Evolutionary conservation across 306 rosid species (phyloP).

Genomic region (Pterocarpus santalinus): DNA sequence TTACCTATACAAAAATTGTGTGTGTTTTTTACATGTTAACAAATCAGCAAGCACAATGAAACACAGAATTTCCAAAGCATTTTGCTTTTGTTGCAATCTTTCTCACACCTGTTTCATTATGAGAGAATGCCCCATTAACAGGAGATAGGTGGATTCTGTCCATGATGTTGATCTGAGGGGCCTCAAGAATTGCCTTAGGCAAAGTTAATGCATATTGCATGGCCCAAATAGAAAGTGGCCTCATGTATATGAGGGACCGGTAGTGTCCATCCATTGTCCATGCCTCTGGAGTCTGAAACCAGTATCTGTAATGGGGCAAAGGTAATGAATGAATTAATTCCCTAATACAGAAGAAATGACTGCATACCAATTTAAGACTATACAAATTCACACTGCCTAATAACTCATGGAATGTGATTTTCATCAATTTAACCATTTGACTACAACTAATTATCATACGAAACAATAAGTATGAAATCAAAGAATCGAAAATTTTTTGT

Average conservation of each 20-base stretch:
- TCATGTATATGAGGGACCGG: slow-evolving; percentile 92
- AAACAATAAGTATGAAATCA: background rate
- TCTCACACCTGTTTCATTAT: slow-evolving; percentile 73
- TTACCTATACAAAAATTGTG: slow-evolving; percentile 53
- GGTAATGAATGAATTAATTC: slow-evolving; percentile 14
- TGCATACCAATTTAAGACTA: slow-evolving; percentile 7
- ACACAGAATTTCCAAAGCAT: slow-evolving; percentile 81
- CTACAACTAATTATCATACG: background rate
- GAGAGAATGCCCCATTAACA: slow-evolving; percentile 57
- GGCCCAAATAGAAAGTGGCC: slow-evolving; percentile 95
- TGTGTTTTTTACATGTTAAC: slow-evolving; percentile 35
- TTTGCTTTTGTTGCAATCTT: slow-evolving; percentile 74
- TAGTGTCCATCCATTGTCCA: slow-evolving; percentile 93
- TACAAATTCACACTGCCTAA: slow-evolving; percentile 14
- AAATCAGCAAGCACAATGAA: slow-evolving; percentile 83
- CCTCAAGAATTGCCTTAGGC: slow-evolving; percentile 93
- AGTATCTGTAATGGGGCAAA: slow-evolving; percentile 62
- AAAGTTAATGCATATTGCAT: slow-evolving; percentile 86
- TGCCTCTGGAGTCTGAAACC: slow-evolving; percentile 97
- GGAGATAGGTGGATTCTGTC: slow-evolving; percentile 91
- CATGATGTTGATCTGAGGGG: slow-evolving; percentile 88
- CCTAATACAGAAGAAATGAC: slow-evolving; percentile 2
- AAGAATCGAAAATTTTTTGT: background rate
- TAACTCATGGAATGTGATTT: slow-evolving; percentile 15
- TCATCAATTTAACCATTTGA: slow-evolving; percentile 5